phyloP scores from a whole-genome alignment of 2,329 filamentous ascomycete genomes.

The Eutypa lata region DNA sequence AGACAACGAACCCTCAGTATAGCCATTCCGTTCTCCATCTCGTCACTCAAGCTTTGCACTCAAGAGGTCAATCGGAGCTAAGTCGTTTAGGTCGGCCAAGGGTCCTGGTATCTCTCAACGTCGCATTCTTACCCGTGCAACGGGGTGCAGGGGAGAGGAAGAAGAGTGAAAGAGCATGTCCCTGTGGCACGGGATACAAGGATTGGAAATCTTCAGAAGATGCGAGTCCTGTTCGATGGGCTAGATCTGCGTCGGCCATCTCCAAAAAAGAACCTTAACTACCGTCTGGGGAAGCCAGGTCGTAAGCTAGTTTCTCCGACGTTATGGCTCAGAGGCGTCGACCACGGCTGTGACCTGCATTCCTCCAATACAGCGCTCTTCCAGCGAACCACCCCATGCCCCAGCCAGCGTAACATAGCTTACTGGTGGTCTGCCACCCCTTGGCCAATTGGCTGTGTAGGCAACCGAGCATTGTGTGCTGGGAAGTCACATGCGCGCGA shows the following conservation, averaged over 20 bases:
- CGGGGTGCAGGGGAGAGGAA: conserved; percentile 1
- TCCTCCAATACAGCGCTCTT: conserved; percentile 18
- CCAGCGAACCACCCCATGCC: conserved; percentile 7
- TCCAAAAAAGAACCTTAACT: neutral
- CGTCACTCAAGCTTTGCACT: neutral
- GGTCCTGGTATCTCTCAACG: conserved; percentile 14
- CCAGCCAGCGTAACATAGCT: conserved; percentile 16
- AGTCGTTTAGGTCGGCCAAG: conserved; percentile 1
- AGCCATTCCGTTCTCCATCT: too few relatives aligned
- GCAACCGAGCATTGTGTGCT: conserved; percentile 24
- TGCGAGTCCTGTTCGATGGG: neutral
- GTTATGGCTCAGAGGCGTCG: conserved; percentile 19
- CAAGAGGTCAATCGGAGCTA: neutral
- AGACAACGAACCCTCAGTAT: too few relatives aligned
- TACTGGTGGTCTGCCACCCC: conserved; percentile 10
- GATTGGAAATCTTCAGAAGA: neutral
- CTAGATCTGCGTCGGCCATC: neutral
- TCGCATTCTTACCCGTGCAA: conserved; percentile 18
- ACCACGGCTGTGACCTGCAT: conserved; percentile 16
- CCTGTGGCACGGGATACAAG: conserved; percentile 15
- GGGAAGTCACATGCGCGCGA: conserved; percentile 19
- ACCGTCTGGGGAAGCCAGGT: conserved; percentile 3
- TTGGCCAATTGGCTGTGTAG: conserved; percentile 27
- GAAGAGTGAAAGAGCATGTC: conserved; percentile 9
- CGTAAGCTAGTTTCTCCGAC: conserved; percentile 4